Percentiles rank a stretch among this genome's conserved stretches.
These are phyloP conservation scores for Nicotiana tabacum DNA, from an alignment of 257 asterid species.

Conservation along the genomic window DNA sequence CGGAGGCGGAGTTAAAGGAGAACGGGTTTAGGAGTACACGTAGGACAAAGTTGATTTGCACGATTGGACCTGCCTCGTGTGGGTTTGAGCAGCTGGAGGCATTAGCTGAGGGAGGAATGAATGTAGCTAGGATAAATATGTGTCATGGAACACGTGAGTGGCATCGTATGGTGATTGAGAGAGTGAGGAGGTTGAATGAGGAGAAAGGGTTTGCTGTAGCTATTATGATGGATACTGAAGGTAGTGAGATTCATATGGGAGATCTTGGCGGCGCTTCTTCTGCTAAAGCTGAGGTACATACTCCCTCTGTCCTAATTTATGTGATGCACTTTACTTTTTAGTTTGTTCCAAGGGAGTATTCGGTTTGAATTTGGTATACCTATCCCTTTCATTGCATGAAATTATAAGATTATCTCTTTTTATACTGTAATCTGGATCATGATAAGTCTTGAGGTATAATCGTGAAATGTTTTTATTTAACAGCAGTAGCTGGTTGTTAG, in stretches of 20 bases:
- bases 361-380: neutral
- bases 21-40: constrained; percentile 95
- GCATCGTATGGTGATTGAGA: constrained; percentile 78
- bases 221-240: constrained; percentile 99
- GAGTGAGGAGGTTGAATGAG: constrained; percentile 89
- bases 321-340: too few species aligned
- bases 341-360: too few species aligned
- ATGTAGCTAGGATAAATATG: constrained; percentile 95
- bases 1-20: constrained; percentile 97
- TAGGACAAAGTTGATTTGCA: constrained; percentile 85
- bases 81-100: constrained; percentile 88
- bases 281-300: constrained; percentile 77
- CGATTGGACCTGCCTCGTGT: constrained; percentile 84
- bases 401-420: neutral
- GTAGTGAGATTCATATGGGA: constrained; percentile 99
- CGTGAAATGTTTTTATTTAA: too few species aligned
- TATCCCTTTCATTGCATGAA: neutral
- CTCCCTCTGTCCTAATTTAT: too few species aligned
- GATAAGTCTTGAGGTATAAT: neutral
- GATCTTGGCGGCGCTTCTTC: constrained; percentile 95
- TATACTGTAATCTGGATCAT: neutral
- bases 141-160: constrained; percentile 98
- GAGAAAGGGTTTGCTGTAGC: constrained; percentile 97
- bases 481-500: neutral
- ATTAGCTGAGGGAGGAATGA: constrained; percentile 94